Evolutionary conservation across 805 yeast species (phyloP).

Genomic region (Saturnispora kantuleensis): DNA sequence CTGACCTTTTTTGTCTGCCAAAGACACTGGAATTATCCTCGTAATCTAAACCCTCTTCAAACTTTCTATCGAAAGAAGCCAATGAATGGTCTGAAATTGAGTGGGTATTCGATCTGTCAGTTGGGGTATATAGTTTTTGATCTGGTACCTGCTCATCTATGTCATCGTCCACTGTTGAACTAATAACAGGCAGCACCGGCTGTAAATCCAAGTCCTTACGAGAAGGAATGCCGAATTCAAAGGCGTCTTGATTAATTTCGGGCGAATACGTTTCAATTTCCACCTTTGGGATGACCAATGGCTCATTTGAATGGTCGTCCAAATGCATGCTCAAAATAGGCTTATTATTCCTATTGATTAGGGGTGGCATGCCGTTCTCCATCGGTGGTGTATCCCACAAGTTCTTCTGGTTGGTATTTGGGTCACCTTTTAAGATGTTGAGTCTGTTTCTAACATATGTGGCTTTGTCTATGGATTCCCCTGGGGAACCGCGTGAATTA

Average conservation of each 20-base stretch:
- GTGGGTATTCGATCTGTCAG: background rate
- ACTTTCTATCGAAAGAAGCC: slow-evolving; percentile 12
- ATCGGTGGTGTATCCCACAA: background rate
- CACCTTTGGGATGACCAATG: background rate
- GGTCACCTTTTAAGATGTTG: background rate
- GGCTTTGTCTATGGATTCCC: background rate
- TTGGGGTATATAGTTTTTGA: slow-evolving; percentile 1
- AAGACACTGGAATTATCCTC: background rate
- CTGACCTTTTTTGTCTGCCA: background rate
- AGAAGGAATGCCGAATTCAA: too few relatives aligned
- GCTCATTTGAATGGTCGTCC: background rate
- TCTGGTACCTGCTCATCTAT: background rate
- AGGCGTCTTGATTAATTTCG: too few relatives aligned
- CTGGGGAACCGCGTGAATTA: background rate
- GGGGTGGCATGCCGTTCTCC: background rate
- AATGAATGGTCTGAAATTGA: slow-evolving; percentile 6
- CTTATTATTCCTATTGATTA: slow-evolving; percentile 1
- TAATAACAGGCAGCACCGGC: too few relatives aligned
- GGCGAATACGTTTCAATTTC: background rate
- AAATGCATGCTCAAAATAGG: background rate
- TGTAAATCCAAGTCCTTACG: too few relatives aligned
- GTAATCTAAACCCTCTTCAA: background rate
- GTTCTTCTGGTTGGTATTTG: too few relatives aligned
- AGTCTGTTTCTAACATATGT: slow-evolving; percentile 8
- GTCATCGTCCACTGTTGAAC: too few relatives aligned